phyloP scores from a whole-genome alignment of 306 rosid genomes.

The Sphenostylis stenocarpa region DNA sequence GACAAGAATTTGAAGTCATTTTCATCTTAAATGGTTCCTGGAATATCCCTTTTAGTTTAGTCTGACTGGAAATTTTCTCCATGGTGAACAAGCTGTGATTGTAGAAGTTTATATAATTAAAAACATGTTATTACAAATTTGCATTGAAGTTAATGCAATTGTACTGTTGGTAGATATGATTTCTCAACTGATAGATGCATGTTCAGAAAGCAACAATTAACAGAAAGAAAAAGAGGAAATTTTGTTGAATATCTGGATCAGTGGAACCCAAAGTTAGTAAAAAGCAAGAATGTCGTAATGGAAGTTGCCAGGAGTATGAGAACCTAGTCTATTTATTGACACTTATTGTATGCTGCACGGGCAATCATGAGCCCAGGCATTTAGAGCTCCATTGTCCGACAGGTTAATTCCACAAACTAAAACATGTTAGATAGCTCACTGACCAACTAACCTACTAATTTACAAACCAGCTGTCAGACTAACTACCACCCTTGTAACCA shows the following conservation, averaged over 20 bases:
- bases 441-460: background rate
- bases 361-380: slow-evolving; percentile 83
- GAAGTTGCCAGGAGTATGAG: background rate
- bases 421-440: background rate
- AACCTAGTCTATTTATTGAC: background rate
- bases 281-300: background rate
- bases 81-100: background rate
- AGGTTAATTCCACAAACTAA: slow-evolving; percentile 31
- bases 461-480: background rate
- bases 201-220: background rate
- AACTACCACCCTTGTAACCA: background rate
- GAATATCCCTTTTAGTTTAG: background rate
- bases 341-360: slow-evolving; percentile 88
- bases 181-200: background rate
- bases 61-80: background rate
- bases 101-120: background rate
- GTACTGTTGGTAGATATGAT: background rate
- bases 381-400: slow-evolving; percentile 79
- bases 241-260: background rate
- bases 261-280: background rate
- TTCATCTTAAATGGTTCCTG: slow-evolving; percentile 6
- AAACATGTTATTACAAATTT: background rate
- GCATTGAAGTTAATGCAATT: background rate
- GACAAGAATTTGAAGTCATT: slow-evolving; percentile 16
- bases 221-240: background rate